Evolutionary conservation across 1,284 basidiomycete genomes (phyloP).

Genomic region (Xanthoconium separans): DNA sequence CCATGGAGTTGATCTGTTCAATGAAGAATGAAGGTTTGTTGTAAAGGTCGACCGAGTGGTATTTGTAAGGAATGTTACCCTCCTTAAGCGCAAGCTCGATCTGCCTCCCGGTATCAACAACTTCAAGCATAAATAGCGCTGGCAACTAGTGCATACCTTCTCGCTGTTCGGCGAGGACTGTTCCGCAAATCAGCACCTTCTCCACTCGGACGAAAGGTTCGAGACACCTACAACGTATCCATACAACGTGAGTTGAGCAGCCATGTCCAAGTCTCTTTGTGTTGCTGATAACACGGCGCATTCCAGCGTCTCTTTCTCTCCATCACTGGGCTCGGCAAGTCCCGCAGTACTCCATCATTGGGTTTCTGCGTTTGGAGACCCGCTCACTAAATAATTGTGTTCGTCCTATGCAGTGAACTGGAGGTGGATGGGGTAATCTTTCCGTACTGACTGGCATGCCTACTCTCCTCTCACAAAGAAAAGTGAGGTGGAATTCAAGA

Average conservation of each 20-base stretch:
- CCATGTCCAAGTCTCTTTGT: not conserved
- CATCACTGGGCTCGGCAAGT: too few species aligned
- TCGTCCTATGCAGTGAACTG: too few species aligned
- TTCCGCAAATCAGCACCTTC: not conserved
- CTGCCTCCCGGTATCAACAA: constrained; percentile 24
- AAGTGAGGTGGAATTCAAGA: too few species aligned
- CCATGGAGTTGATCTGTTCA: constrained; percentile 55
- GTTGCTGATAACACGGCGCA: too few species aligned
- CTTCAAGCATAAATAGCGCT: not conserved
- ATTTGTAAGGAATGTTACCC: constrained; percentile 45
- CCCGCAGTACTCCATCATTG: too few species aligned
- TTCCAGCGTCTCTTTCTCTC: too few species aligned
- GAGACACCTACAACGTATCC: not conserved
- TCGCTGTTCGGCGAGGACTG: constrained; percentile 9
- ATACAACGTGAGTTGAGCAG: constrained; percentile 11
- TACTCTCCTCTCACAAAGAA: too few species aligned
- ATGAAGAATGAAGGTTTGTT: constrained; percentile 66
- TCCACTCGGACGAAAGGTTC: not conserved
- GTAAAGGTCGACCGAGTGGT: constrained; percentile 50
- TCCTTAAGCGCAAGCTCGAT: constrained; percentile 60
- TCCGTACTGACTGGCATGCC: too few species aligned
- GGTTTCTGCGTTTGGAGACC: too few species aligned
- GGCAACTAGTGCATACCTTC: constrained; percentile 2
- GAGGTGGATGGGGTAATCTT: too few species aligned
- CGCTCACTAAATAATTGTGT: too few species aligned